phyloP scores from a whole-genome alignment of 768 basidiomycete species.

The Tephrocybe sp. region DNA sequence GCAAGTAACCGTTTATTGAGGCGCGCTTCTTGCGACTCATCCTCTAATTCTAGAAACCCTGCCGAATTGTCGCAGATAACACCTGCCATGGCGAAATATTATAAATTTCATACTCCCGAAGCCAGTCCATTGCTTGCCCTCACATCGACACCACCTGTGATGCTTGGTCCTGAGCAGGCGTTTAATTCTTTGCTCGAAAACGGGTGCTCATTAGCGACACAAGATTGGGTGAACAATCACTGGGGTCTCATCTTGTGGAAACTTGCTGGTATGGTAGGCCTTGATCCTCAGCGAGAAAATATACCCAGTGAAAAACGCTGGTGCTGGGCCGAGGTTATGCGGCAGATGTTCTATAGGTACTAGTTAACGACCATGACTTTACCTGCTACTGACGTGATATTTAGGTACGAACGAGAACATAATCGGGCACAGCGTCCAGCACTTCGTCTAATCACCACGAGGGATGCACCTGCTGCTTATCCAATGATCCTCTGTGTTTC shows the following conservation, averaged over 20 bases:
- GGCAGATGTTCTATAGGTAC: conserved; percentile 85
- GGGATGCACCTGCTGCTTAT: conserved; percentile 72
- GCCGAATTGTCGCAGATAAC: conserved; percentile 53
- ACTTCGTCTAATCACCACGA: conserved; percentile 76
- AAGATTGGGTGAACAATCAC: conserved; percentile 89
- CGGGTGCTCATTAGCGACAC: conserved; percentile 68
- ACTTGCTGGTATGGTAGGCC: conserved; percentile 75
- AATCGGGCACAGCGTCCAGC: conserved; percentile 77
- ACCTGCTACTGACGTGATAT: background rate
- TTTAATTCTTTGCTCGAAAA: conserved; percentile 48
- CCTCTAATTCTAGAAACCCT: conserved; percentile 37
- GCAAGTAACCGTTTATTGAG: conserved; percentile 31
- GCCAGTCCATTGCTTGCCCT: conserved; percentile 23
- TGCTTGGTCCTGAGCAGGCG: conserved; percentile 52
- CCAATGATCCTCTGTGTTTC: conserved; percentile 89
- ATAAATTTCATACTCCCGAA: conserved; percentile 49
- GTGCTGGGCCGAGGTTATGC: conserved; percentile 79
- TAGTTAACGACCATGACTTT: conserved; percentile 6
- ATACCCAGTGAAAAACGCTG: conserved; percentile 55
- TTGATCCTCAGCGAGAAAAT: conserved; percentile 62
- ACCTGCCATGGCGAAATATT: conserved; percentile 53
- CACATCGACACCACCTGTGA: conserved; percentile 16
- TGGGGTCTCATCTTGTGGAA: conserved; percentile 95
- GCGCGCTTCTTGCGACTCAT: conserved; percentile 4
- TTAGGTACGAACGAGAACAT: conserved; percentile 86